Evolutionary conservation across 305 asterid species (phyloP).

Genomic region (Lippia alba): DNA sequence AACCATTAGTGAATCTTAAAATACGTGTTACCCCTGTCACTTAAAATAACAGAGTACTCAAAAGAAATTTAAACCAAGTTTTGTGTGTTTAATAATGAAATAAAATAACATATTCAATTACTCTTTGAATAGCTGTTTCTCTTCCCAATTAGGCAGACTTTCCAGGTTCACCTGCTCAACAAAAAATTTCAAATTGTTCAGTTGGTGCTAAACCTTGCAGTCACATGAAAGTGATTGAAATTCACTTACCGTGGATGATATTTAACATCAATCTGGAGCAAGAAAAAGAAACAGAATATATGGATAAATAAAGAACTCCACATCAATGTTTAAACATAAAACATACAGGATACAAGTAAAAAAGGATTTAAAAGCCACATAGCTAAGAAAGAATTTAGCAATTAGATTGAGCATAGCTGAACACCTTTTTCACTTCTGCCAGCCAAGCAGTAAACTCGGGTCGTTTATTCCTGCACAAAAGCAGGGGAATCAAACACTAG

Average conservation of each 20-base stretch:
- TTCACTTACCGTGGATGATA: not conserved
- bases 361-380: slow-evolving; percentile 7
- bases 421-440: slow-evolving; percentile 86
- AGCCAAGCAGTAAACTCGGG: slow-evolving; percentile 98
- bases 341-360: not conserved
- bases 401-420: slow-evolving; percentile 7
- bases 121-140: slow-evolving; percentile 95
- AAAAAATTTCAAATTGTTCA: slow-evolving; percentile 27
- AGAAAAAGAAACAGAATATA: not conserved
- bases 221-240: slow-evolving; percentile 17
- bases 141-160: slow-evolving; percentile 93
- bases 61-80: slow-evolving; percentile 4
- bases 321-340: not conserved
- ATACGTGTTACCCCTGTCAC: not conserved
- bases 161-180: slow-evolving; percentile 83
- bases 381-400: slow-evolving; percentile 6
- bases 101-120: slow-evolving; percentile 41
- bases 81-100: slow-evolving; percentile 9
- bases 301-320: not conserved
- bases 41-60: not conserved
- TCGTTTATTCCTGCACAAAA: slow-evolving; percentile 77
- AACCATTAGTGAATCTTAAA: slow-evolving; percentile 25
- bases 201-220: slow-evolving; percentile 12
- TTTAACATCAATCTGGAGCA: not conserved
- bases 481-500: slow-evolving; percentile 30